Base-by-base conservation (phyloP, 1,139 yeast species). In the Ashbya aceris region DNA sequence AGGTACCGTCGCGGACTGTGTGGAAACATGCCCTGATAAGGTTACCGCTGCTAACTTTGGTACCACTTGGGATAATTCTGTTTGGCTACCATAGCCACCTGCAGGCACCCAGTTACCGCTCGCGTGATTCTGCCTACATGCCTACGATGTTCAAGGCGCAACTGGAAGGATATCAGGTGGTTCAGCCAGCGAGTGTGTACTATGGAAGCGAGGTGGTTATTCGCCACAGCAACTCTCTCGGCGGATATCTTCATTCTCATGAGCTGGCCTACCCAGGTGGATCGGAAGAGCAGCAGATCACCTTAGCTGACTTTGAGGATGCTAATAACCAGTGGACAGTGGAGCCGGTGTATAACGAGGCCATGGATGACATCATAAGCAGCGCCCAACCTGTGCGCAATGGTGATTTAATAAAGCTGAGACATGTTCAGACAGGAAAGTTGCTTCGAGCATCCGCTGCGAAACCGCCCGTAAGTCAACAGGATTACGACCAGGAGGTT, bases 381-480 rank as follows among this genome's bases (percentile, higher is more conserved):
- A 58, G 60, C 30, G 57, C 68, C 30, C 59, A 61, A 31, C 65
- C 66, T 2, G 66, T 83, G 17, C 65, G 64, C 41, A 70, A 74
- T 49, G 77, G 77, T 7, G 75, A 70, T 38, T 62, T 63, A 7
- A 63, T 84, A n/a, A 67, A 77, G 45, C 59, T 86, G 13, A 76
- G 73, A 60, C 95, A 86, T 54, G 70, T 70, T 41, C 50, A 53
- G 2, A 79, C 95, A 0, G 76, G 79, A 5, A 71, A 73, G 43
- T 73, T 76, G 38, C 64, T 86, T 30, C 75, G 76, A 41, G 79
- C 80, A 5, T 73, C 65, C 8, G 73, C 76, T 34, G 64, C 69
- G 2, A 71, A 80, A 45, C 91, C 95, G 0, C 94, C 94, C 5
- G 70, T 83, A 26, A 74, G 87, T 2, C 93, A 83, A 51, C 84